A percentile compares a stretch with the other conserved stretches of the same genome.
Conservation (phyloP, 2,329 filamentous ascomycete genomes). For the Parastagonospora nodorum region DNA sequence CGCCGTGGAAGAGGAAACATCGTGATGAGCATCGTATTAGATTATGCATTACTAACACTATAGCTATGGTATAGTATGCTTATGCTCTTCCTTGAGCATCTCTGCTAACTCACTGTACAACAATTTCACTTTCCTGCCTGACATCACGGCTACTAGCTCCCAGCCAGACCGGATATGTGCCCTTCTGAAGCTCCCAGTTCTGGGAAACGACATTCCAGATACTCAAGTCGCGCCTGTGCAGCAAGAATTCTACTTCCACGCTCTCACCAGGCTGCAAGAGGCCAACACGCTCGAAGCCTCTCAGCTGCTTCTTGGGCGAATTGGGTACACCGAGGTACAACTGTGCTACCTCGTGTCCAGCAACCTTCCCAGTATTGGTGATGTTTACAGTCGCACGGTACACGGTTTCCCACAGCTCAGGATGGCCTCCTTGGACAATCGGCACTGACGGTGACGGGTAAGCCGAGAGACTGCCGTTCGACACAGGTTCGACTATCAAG, state of each 20-base stretch:
- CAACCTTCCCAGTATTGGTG: conserved; percentile 69
- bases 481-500: conserved; percentile 60
- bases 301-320: conserved; percentile 67
- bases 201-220: conserved; percentile 79
- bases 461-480: conserved; percentile 41
- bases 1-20: no score
- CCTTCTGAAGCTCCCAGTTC: conserved; percentile 69
- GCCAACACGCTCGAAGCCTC: conserved; percentile 77
- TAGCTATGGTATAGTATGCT: not conserved
- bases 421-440: conserved; percentile 39
- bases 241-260: conserved; percentile 64
- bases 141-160: conserved; percentile 46
- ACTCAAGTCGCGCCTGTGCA: conserved; percentile 80
- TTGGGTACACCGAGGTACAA: conserved; percentile 68
- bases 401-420: conserved; percentile 67
- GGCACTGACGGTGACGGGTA: conserved; percentile 17
- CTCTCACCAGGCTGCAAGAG: conserved; percentile 68
- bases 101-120: conserved; percentile 3
- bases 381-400: conserved; percentile 69
- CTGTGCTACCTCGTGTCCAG: conserved; percentile 74
- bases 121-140: conserved; percentile 23
- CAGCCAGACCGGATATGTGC: conserved; percentile 35
- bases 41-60: no score
- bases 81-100: not conserved
- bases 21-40: no score